Base-by-base conservation (phyloP, 31 red algal genomes). In the Asparagopsis taxiformis region DNA sequence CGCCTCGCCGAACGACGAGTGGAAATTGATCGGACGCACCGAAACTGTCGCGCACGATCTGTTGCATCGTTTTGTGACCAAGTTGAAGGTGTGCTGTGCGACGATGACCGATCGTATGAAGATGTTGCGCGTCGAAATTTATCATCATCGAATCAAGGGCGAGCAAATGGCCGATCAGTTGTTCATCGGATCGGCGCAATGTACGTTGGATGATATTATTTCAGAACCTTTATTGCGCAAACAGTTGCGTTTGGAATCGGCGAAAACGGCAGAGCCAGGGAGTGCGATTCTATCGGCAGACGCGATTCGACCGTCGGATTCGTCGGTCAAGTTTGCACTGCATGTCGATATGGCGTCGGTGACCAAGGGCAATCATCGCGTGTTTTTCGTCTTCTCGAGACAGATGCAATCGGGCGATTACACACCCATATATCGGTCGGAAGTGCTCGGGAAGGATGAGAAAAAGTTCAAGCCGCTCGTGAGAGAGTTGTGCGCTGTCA, bases 61-160 rank as follows among this genome's bases (percentile, higher is more conserved):
- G 55, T 62, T 64, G 20, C 56, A 49, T 51, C 80, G 80, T 21
- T 84, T 84, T 37, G 80, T 84, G 1, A 84, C 80, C 9, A 84
- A 84, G 80, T 68, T 84, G 39, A 84, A 84, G 62, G 68, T 84
- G 25, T 74, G 80, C 59, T 84, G 80, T 34, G 67, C 80, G 41
- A 84, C 68, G 24, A 34, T 43, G 17, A 36, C 22, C 3, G 80
- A 84, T 33, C 34, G 80, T 2, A 35, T 36, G 29, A 84, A 84
- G 46, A 30, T 57, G 2, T 22, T 84, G 19, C 67, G 80, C 55
- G 69, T 84, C 28, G 80, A 84, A 15, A n/a, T 84, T 19, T 84
- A 62, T 36, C 61, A 84, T 48, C 53, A 68, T 3, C 80, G 80
- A 3, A 72, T 39, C 29, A 38, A 30, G 22, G 54, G 56, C 37